A percentile compares a stretch with the other conserved stretches of the same genome.
Conservation (phyloP, 345 rosid species). For the Salix viminalis region DNA sequence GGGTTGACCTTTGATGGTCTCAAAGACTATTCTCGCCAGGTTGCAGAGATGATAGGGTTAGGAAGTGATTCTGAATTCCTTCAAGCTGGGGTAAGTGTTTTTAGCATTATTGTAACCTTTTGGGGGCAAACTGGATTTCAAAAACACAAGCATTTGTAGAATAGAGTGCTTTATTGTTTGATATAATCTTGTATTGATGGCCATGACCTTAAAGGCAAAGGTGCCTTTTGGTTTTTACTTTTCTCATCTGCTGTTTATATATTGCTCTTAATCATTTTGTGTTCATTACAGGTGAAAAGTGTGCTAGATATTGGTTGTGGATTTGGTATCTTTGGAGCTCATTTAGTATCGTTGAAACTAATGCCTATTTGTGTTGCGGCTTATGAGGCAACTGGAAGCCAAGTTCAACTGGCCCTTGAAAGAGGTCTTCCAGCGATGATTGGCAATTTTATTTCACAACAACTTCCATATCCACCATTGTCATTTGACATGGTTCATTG, state of each 20-base stretch:
- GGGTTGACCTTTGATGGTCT: conserved; percentile 86
- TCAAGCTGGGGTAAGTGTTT: conserved; percentile 86
- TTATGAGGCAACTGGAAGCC: conserved; percentile 94
- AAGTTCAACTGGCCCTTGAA: conserved; percentile 94
- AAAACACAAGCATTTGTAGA: neutral
- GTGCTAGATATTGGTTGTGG: conserved; percentile 96
- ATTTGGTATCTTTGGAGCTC: conserved; percentile 97
- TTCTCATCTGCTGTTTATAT: neutral
- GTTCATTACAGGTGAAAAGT: conserved; percentile 50
- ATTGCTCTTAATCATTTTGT: conserved; percentile 4
- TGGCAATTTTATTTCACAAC: conserved; percentile 72
- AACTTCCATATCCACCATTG: conserved; percentile 85
- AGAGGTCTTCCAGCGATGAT: conserved; percentile 99
- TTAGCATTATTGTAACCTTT: conserved; percentile 15
- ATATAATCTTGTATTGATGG: neutral
- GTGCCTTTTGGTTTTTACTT: neutral
- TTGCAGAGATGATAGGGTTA: conserved; percentile 95
- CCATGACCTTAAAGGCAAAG: neutral
- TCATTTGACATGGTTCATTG: conserved; percentile 97
- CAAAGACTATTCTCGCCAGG: conserved; percentile 89
- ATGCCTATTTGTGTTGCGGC: conserved; percentile 87
- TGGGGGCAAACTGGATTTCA: neutral
- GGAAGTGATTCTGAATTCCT: conserved; percentile 81
- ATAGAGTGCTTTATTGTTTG: neutral
- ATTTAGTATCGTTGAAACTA: conserved; percentile 69